Conservation (phyloP, 1,284 basidiomycete species). For the Entoloma clypeatum region DNA sequence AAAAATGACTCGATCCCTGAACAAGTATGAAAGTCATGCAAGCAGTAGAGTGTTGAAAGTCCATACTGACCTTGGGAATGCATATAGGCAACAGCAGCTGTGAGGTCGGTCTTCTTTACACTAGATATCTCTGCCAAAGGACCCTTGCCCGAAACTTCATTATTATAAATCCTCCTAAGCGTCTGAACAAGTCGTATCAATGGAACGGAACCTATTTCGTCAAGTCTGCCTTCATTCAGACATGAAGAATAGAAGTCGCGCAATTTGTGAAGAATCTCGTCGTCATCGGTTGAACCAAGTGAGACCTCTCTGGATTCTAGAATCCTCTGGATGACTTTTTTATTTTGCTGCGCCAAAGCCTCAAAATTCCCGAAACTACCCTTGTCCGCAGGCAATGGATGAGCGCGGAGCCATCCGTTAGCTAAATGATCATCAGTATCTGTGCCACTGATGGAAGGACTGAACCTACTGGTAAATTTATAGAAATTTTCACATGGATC, state of each 20-base stretch:
- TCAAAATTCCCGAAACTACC: constrained; percentile 65
- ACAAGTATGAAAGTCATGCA: background rate
- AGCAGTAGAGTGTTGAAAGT: background rate
- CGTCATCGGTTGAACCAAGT: constrained; percentile 47
- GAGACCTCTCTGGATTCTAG: constrained; percentile 39
- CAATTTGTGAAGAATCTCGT: constrained; percentile 73
- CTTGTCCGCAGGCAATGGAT: constrained; percentile 85
- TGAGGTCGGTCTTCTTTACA: constrained; percentile 48
- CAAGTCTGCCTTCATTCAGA: constrained; percentile 66
- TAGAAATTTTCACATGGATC: constrained; percentile 98
- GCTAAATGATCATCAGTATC: constrained; percentile 34
- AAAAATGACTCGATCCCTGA: constrained; percentile 79
- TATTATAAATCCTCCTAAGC: constrained; percentile 54
- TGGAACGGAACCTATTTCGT: constrained; percentile 62
- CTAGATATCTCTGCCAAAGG: constrained; percentile 13
- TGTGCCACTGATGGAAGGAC: constrained; percentile 4
- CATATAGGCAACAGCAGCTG: constrained; percentile 80
- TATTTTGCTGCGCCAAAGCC: constrained; percentile 58
- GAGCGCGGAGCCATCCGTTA: constrained; percentile 78
- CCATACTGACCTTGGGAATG: constrained; percentile 70
- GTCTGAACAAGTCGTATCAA: constrained; percentile 56
- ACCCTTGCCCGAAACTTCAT: constrained; percentile 41
- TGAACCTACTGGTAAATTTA: constrained; percentile 71
- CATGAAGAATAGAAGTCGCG: constrained; percentile 82
- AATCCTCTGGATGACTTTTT: constrained; percentile 59